Base-by-base conservation (phyloP, 805 yeast species). In the Priceomyces haplophilus region DNA sequence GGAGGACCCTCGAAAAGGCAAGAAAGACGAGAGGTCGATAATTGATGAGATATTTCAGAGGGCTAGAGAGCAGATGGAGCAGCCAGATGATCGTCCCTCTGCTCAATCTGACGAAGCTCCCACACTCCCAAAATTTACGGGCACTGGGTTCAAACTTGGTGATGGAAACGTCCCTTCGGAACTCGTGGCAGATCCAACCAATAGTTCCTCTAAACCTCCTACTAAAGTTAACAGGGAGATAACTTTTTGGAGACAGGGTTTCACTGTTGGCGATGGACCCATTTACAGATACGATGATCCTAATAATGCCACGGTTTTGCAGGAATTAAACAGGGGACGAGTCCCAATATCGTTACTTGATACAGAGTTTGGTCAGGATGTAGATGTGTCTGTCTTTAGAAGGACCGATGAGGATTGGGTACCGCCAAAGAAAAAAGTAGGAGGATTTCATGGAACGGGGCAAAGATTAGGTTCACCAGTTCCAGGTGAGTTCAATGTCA, bases 161-260 rank as follows among this genome's bases (percentile, higher is more conserved):
- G 78, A 75, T 38, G 70, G 71, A 12, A 69, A 63, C 17, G 61
- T 54, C 18, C 63, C 69, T 11, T 69, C 69, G 40, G 63, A 64
- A 46, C 44, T 44, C n/a, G 47, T 67, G 17, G 61, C 55, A 7
- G 74, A 72, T 47, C 61, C 72, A 1, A 46, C 42, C 13, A 49
- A 55, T 4, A 48, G 33, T 29, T 18, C 41, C 16, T 54, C 57
- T 3, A 50, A 50, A 35, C 53, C 52, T 36, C 71, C 71, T 4
- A 43, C 49, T 31, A 82, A 79, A 45, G 96, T 84, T 4, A 74
- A 76, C 13, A 77, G 98, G 56, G 85, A 85, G 34, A 84, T 93
- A 48, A 88, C 95, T 0, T 91, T 93, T 61, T 93, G 99, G 99
- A 84, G 82, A 52, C 91, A 93, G 56, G 99, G 99, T 1, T 93